Evolutionary conservation across 257 asterid species (phyloP), one percentile per base, ranked within the genome.

Genomic region (Jasminum sambac): DNA sequence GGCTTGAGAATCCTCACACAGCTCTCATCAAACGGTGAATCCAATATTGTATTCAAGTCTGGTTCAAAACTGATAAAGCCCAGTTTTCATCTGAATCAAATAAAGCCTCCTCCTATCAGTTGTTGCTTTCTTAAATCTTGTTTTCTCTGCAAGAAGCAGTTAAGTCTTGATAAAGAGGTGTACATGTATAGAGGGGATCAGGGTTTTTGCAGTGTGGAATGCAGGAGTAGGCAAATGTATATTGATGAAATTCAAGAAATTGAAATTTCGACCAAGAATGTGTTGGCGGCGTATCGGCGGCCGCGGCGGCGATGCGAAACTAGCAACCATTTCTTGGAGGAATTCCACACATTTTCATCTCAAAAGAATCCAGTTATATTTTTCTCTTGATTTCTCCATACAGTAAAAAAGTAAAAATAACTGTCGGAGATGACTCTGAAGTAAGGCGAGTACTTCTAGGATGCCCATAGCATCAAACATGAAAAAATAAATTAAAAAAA

Each of bases 121-220:
- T 63, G 41, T 65, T 75, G 79, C 73, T 78, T 66, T 34, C 86
- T 78, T 59, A 76, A 66, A 63, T 75, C 65, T 0, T 82, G 84
- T 48, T 63, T 44, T 34, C 78, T 78, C 0, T 82, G 86, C 60
- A 44, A 30, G 24, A 75, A 78, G 34, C 41, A 34, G 40, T 25
- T 78, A 34, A n/a, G 79, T 10, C 76, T 73, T 10, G 81, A 76
- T 39, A 67, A 82, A 64, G 81, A 82, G n/a, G 79, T 78, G 0
- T 78, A 75, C 71, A 78, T 82, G 79, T 82, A 78, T 17, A 76
- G 66, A 83, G 62, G 62, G 4, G 62, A 55, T 19, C 34, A 21
- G 62, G 62, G 62, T 55, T 55, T 55, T 55, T 55, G 62, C 36
- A 55, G 62, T 23, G 62, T 55, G 62, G 62, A 55, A 21, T 55